Percentiles rank a stretch among this genome's conserved stretches.
Evolutionary conservation across 495 filamentous ascomycete species (phyloP).

Genomic region (Xylaria flabelliformis): DNA sequence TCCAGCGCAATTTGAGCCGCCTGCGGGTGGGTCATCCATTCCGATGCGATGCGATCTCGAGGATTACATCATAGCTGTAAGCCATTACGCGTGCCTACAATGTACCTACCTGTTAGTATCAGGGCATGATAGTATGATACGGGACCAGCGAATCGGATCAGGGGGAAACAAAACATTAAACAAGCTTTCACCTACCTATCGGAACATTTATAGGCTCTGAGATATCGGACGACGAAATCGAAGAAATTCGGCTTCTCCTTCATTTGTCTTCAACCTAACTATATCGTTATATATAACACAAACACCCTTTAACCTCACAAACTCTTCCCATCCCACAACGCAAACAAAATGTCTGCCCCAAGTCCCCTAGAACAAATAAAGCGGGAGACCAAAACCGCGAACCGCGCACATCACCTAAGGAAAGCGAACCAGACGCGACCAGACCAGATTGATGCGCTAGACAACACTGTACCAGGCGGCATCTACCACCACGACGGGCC

Average conservation of each 20-base stretch:
- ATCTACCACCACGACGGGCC: conserved; percentile 92
- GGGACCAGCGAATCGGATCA: conserved; percentile 9
- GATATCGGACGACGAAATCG: not conserved
- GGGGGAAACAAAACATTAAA: not conserved
- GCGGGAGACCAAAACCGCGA: conserved; percentile 63
- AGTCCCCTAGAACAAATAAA: conserved; percentile 48
- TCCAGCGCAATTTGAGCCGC: conserved; percentile 21
- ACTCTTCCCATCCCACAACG: not conserved
- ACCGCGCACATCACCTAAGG: conserved; percentile 66
- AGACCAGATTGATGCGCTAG: conserved; percentile 83
- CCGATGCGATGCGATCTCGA: not conserved
- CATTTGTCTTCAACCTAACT: not conserved
- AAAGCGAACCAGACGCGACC: conserved; percentile 69
- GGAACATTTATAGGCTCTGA: not conserved
- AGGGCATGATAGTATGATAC: not conserved
- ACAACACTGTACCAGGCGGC: conserved; percentile 59
- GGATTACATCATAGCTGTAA: conserved; percentile 22
- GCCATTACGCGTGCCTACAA: conserved; percentile 21
- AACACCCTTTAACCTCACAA: not conserved
- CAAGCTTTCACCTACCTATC: not conserved
- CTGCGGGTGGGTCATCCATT: conserved; percentile 13
- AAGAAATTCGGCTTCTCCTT: not conserved
- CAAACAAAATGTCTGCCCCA: conserved; percentile 10
- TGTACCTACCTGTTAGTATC: too few species aligned
- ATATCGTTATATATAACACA: not conserved